Evolutionary conservation across 345 rosid genomes (phyloP), one percentile per base, ranked within the genome.

Genomic region (Murraya paniculata): DNA sequence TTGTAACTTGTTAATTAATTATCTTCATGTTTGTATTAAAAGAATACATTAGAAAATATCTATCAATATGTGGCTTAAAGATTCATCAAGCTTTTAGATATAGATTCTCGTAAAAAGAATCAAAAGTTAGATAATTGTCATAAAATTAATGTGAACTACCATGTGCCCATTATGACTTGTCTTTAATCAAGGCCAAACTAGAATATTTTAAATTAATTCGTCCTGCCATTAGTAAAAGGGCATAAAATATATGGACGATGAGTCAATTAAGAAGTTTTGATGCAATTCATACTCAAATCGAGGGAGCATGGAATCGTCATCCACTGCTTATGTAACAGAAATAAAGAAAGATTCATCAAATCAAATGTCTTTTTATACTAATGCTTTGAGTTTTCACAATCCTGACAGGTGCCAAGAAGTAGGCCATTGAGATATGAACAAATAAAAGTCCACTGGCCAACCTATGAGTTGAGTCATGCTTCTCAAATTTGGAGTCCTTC

Each of bases 291-390:
- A 56, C 75, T 75, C 80, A 39, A 30, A 70, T 22, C 16, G 50
- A 64, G 25, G 66, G 76, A 80, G 48, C 45, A 55, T 48, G 61
- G 55, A 61, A 53, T 71, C 71, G 74, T 81, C 74, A 5, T 77
- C 80, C 78, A 65, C 74, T 45, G 7, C 22, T 24, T 11, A 5
- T 6, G 27, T 8, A 72, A 6, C 21, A 28, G 35, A 30, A 9
- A 9, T 24, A 79, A 5, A 64, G 25, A 10, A 25, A 38, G n/a
- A 55, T 36, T 55, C 31, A 64, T 64, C 45, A 72, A 64, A 35
- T 31, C 8, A 11, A 41, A 11, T 11, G 50, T 41, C 16, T 41
- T 41, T 41, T 11, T 41, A 41, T 41, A 41, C 11, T 11, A 41
- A 41, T 11, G 50, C 35, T 21, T 9, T 45, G 35, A 56, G 7